These are phyloP conservation scores for Trichosanthes cucumerina DNA, from an alignment of 306 rosid genomes.

Conservation along the genomic window DNA sequence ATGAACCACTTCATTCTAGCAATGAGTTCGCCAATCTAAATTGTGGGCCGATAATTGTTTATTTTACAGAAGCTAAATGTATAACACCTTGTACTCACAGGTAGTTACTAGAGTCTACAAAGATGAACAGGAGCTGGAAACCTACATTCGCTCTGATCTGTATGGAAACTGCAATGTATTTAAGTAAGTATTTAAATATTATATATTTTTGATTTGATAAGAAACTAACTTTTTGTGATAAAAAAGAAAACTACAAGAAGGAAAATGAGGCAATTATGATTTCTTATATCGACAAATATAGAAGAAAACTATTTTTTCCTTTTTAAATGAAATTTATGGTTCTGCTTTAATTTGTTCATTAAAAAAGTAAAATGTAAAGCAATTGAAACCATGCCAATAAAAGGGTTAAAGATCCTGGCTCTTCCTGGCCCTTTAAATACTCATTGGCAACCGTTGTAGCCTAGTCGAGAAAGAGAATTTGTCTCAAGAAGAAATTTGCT, in stretches of 20 bases:
- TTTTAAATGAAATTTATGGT: background rate
- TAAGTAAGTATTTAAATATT: conserved; percentile 34
- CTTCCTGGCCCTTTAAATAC: background rate
- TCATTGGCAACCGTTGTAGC: background rate
- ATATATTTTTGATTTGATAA: background rate
- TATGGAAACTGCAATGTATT: conserved; percentile 55
- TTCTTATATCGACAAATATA: background rate
- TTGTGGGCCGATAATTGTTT: background rate
- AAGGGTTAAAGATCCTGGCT: background rate
- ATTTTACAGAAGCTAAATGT: conserved; percentile 17
- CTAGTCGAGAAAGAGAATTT: background rate
- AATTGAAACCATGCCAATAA: background rate
- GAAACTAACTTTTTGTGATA: background rate
- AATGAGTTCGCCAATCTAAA: background rate
- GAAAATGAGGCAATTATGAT: background rate
- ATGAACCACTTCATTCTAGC: background rate
- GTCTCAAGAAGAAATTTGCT: background rate
- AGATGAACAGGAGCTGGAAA: conserved; percentile 77
- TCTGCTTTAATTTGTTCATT: background rate
- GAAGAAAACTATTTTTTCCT: background rate
- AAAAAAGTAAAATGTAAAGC: background rate
- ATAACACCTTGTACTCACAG: conserved; percentile 34
- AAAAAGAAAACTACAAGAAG: background rate
- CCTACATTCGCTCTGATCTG: conserved; percentile 63
- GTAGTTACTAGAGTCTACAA: conserved; percentile 58